A percentile compares a stretch with the other conserved stretches of the same genome.
Conservation (phyloP, 176 grass and related monocot species). For the Canna indica region DNA sequence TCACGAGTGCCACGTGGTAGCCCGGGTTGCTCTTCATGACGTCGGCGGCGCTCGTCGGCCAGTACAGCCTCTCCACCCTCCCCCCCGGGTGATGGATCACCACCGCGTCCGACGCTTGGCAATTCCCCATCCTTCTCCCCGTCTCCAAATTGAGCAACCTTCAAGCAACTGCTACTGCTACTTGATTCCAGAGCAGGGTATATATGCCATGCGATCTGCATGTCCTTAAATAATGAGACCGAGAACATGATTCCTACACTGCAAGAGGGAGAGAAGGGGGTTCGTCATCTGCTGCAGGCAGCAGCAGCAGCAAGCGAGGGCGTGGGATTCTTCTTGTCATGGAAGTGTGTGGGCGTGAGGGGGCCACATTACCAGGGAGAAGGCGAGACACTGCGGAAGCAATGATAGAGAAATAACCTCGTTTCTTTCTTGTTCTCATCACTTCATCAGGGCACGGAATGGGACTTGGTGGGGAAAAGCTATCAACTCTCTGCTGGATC, state of each 20-base stretch:
- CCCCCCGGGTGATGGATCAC: constrained; percentile 1
- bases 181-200: no score
- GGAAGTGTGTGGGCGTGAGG: background rate
- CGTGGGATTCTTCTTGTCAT: background rate
- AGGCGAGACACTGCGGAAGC: background rate
- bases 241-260: no score
- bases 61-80: constrained; percentile 9
- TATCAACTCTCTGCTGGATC: background rate
- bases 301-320: background rate
- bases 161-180: no score
- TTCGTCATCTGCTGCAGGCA: background rate
- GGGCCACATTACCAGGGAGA: background rate
- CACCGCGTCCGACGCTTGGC: constrained; percentile 3
- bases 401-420: background rate
- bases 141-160: no score
- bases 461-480: background rate
- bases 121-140: constrained; percentile 5
- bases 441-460: background rate
- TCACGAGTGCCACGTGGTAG: constrained; percentile 1
- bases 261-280: background rate
- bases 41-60: background rate
- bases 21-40: constrained; percentile 11
- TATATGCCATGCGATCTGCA: no score
- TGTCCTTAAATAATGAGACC: no score
- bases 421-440: background rate